A percentile compares a stretch with the other conserved stretches of the same genome.
These are phyloP conservation scores for Hypericum androsaemum DNA, from an alignment of 345 rosid genomes.

Conservation along the genomic window DNA sequence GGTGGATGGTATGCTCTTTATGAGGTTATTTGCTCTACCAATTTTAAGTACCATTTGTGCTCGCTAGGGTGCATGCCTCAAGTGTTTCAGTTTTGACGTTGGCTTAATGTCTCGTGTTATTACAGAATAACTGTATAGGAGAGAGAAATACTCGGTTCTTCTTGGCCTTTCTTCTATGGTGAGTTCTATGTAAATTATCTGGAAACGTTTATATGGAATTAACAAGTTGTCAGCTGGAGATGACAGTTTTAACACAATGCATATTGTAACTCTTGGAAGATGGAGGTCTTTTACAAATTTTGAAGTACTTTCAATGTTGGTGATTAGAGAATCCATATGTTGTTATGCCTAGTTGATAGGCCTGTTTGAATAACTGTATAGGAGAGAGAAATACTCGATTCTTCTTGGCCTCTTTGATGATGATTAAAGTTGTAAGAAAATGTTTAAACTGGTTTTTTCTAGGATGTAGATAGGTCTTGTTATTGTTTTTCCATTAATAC, in stretches of 20 bases:
- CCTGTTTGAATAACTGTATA: constrained; percentile 59
- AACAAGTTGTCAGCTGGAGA: not conserved
- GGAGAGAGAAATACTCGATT: constrained; percentile 83
- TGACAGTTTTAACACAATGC: not conserved
- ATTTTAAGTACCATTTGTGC: too few relatives aligned
- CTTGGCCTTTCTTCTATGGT: constrained; percentile 93
- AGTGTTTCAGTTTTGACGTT: not conserved
- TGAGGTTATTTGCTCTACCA: not conserved
- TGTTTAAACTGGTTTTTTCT: too few relatives aligned
- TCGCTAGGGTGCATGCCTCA: not conserved
- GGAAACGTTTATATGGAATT: not conserved
- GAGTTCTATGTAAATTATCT: constrained; percentile 25
- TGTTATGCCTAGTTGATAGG: too few relatives aligned
- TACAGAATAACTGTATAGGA: constrained; percentile 91
- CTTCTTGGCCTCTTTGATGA: constrained; percentile 42
- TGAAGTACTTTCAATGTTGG: too few relatives aligned
- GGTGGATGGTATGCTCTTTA: constrained; percentile 73
- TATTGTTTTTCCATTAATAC: constrained; percentile 14
- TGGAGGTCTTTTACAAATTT: too few relatives aligned
- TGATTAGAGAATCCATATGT: too few relatives aligned
- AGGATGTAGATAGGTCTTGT: not conserved
- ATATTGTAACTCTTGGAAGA: too few relatives aligned
- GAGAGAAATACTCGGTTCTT: constrained; percentile 81
- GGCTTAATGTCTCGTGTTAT: constrained; percentile 11
- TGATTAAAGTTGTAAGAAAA: too few relatives aligned